Evolutionary conservation across 1,139 yeast species (phyloP).

Genomic region (Hyphopichia burtonii): DNA sequence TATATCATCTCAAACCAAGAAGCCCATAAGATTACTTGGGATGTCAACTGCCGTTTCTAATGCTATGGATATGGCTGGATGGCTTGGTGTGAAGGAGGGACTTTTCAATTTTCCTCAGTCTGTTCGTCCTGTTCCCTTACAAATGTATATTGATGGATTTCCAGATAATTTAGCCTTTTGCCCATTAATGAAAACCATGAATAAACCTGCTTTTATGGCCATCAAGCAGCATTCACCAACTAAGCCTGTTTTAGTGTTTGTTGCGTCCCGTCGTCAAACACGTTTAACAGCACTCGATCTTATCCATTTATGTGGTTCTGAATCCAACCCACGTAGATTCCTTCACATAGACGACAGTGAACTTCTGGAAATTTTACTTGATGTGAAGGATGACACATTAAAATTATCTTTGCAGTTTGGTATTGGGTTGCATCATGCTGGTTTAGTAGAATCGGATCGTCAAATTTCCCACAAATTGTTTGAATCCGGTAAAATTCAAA

Average conservation of each 20-base stretch:
- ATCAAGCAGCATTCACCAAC: constrained; percentile 92
- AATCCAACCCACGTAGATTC: constrained; percentile 87
- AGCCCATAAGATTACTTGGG: constrained; percentile 80
- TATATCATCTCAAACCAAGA: constrained; percentile 71
- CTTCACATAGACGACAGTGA: constrained; percentile 76
- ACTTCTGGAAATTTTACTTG: constrained; percentile 56
- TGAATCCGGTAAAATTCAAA: constrained; percentile 82
- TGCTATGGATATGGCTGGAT: constrained; percentile 96
- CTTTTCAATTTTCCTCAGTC: constrained; percentile 91
- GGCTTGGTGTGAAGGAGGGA: constrained; percentile 92
- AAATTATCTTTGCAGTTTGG: constrained; percentile 87
- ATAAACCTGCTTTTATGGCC: constrained; percentile 95
- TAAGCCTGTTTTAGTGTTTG: constrained; percentile 92
- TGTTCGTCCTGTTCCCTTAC: constrained; percentile 95
- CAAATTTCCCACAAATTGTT: constrained; percentile 83
- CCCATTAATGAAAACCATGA: constrained; percentile 97
- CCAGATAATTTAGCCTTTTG: constrained; percentile 93
- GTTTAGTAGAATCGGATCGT: constrained; percentile 88
- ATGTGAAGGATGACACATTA: constrained; percentile 87
- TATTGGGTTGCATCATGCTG: constrained; percentile 97
- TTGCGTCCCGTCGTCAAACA: constrained; percentile 96
- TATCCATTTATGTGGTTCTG: constrained; percentile 92
- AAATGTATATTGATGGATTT: constrained; percentile 97
- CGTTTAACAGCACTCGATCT: constrained; percentile 91
- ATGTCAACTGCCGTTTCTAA: constrained; percentile 98